Evolutionary conservation across 2,329 filamentous ascomycete genomes (phyloP).

Genomic region (Nemania abortiva): DNA sequence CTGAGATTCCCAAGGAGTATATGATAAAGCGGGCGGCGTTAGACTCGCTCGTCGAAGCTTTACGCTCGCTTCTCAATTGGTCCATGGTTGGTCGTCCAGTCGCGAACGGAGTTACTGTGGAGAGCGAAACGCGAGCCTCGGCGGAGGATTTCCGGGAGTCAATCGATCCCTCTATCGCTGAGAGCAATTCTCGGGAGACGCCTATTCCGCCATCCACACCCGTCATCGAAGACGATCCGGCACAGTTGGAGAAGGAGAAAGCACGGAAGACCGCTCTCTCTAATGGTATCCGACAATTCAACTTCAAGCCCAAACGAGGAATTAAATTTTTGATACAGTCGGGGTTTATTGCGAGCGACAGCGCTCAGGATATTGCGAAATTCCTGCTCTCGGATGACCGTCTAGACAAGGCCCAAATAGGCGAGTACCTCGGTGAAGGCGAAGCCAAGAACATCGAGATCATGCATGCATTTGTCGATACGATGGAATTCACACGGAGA

Average conservation of each 20-base stretch:
- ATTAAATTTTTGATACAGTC: conserved; percentile 86
- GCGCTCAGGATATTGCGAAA: conserved; percentile 82
- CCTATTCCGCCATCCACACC: conserved; percentile 74
- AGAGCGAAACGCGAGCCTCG: conserved; percentile 66
- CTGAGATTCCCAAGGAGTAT: conserved; percentile 87
- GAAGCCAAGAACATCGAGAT: conserved; percentile 94
- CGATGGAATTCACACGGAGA: conserved; percentile 91
- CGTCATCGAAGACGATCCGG: conserved; percentile 87
- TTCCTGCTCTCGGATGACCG: conserved; percentile 87
- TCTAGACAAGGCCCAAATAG: conserved; percentile 90
- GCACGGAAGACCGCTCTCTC: conserved; percentile 91
- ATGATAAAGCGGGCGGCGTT: conserved; percentile 89
- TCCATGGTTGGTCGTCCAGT: conserved; percentile 76
- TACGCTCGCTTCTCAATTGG: conserved; percentile 94
- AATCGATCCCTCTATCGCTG: conserved; percentile 75
- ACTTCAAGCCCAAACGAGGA: conserved; percentile 96
- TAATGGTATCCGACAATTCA: conserved; percentile 91
- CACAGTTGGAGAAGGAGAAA: conserved; percentile 94
- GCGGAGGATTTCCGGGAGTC: conserved; percentile 73
- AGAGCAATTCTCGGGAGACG: conserved; percentile 72
- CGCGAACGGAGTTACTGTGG: conserved; percentile 61
- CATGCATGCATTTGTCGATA: conserved; percentile 98
- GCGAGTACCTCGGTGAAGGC: conserved; percentile 94
- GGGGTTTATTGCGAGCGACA: conserved; percentile 86
- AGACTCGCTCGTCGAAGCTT: conserved; percentile 87